Percentiles rank a stretch among this genome's conserved stretches.
These are phyloP conservation scores for Aspergillus neoniger DNA, from an alignment of 2,329 filamentous ascomycete species.

Conservation along the genomic window DNA sequence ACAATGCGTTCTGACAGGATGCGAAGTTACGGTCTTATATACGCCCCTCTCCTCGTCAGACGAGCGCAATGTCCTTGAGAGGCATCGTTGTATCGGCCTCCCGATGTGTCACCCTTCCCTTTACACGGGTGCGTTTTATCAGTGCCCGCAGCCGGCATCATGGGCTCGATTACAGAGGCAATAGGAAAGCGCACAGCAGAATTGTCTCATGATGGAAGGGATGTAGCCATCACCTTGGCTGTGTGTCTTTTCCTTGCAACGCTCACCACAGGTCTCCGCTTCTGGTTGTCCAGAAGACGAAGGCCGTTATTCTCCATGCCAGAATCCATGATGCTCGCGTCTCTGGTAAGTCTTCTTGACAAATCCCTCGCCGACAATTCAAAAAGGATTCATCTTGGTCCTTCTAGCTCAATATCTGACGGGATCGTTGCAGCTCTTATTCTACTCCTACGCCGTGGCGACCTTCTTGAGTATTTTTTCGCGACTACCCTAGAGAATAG, in stretches of 20 bases:
- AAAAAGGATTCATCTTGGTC: not conserved
- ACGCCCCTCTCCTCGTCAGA: not conserved
- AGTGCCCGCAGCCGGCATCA: not conserved
- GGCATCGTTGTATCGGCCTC: not conserved
- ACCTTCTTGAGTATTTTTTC: conserved; percentile 4
- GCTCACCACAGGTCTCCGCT: conserved; percentile 1
- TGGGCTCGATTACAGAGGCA: not conserved
- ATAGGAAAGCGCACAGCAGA: not conserved
- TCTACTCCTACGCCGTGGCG: conserved; percentile 8
- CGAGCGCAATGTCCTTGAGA: not conserved
- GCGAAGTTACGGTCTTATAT: not conserved
- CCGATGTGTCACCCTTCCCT: conserved; percentile 4
- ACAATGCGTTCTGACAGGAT: not conserved
- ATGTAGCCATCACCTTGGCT: conserved; percentile 6
- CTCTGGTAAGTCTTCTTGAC: not conserved
- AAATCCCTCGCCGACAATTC: not conserved
- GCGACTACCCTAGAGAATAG: not conserved
- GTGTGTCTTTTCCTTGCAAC: conserved; percentile 10
- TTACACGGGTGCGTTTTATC: not conserved
- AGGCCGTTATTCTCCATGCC: not conserved
- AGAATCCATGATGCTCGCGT: conserved; percentile 1
- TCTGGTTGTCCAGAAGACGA: not conserved
- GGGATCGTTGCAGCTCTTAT: not conserved
- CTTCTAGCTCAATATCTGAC: not conserved
- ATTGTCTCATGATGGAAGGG: conserved; percentile 5